Conservation (phyloP, 2,329 filamentous ascomycete genomes). For the Fusarium succisae region DNA sequence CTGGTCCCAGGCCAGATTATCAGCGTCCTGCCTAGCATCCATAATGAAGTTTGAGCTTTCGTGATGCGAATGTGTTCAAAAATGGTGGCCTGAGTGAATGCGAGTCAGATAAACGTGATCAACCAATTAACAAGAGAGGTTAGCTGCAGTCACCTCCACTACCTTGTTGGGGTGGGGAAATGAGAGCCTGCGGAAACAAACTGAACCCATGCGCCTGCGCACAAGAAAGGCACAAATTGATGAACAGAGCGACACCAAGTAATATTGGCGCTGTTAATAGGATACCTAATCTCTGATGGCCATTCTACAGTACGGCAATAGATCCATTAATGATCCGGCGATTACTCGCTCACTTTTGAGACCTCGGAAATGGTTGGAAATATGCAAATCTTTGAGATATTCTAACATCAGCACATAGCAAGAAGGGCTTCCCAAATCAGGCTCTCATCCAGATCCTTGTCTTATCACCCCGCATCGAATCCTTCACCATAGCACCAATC, state of each 20-base stretch:
- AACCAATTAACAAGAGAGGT: too few species aligned
- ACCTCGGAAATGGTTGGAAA: background rate
- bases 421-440: accelerated
- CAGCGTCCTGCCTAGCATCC: slow-evolving; percentile 40
- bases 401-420: too few species aligned
- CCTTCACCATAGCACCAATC: background rate
- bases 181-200: too few species aligned
- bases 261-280: too few species aligned
- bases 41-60: background rate
- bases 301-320: background rate
- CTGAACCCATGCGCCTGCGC: too few species aligned
- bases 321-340: accelerated
- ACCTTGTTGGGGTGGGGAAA: too few species aligned
- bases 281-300: background rate
- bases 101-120: too few species aligned
- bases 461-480: background rate
- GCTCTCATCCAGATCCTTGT: background rate
- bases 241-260: too few species aligned
- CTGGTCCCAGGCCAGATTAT: slow-evolving; percentile 45
- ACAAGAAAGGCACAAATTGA: too few species aligned
- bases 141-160: too few species aligned
- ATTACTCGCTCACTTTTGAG: background rate
- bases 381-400: background rate
- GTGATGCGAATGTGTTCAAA: too few species aligned
- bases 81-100: background rate